phyloP scores from a whole-genome alignment of 1,284 basidiomycete species.

The Vanrija sp. region DNA sequence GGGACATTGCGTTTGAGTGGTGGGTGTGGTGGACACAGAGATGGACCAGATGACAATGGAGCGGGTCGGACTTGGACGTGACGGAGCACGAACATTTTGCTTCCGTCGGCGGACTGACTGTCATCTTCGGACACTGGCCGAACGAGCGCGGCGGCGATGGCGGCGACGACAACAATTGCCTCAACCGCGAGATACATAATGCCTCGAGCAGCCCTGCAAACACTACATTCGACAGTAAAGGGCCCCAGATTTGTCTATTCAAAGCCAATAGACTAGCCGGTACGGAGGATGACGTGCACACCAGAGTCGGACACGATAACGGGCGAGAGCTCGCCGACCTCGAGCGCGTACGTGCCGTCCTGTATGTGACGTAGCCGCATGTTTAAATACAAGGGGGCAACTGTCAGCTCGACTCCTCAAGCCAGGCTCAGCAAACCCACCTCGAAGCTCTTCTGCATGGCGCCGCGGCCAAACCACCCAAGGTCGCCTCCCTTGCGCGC shows the following conservation, averaged over 20 bases:
- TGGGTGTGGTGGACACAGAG: not conserved
- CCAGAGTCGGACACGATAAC: constrained; percentile 90
- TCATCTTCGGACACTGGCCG: too few species aligned
- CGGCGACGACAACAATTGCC: too few species aligned
- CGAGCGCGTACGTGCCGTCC: constrained; percentile 76
- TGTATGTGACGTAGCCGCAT: not conserved
- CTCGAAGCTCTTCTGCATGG: constrained; percentile 99
- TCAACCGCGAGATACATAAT: too few species aligned
- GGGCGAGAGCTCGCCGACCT: constrained; percentile 79
- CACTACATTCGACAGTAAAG: too few species aligned
- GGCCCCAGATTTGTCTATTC: too few species aligned
- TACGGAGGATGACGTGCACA: constrained; percentile 91
- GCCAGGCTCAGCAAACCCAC: constrained; percentile 20
- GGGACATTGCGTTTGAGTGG: not conserved
- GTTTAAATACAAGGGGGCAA: not conserved
- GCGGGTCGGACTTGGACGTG: not conserved
- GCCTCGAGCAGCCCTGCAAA: too few species aligned
- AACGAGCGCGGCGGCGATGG: too few species aligned
- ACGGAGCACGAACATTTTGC: too few species aligned
- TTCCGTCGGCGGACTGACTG: too few species aligned
- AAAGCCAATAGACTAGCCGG: constrained; percentile 54
- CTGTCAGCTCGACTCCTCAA: not conserved
- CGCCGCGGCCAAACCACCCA: constrained; percentile 75
- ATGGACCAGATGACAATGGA: not conserved
- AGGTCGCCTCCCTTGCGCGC: constrained; percentile 77